Base-by-base conservation (phyloP, 441 rosid species). In the Pelargonium fulgidum region DNA sequence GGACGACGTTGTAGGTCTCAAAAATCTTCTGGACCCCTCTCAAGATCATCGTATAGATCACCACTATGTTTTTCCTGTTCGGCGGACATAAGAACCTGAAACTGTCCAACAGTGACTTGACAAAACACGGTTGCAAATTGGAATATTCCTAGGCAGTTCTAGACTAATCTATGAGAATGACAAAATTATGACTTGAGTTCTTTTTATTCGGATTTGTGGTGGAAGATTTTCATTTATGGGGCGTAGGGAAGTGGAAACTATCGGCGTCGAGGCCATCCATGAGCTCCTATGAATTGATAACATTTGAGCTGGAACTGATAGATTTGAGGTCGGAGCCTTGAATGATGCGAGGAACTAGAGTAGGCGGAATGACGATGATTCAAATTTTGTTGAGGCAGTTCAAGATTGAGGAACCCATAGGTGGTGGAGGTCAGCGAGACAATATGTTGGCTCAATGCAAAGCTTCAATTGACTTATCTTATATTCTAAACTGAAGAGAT, bases 401-500 rank as follows among this genome's bases (percentile, higher is more conserved):
- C 96, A 48, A 90, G 86, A 63, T 85, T 80, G 82, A 92, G 95
- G 72, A 87, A 86, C 70, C 98, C 98, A 33, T 92, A 90, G 14
- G 97, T 89, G 73, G 96, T 83, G 75, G 97, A 92, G 62, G 98
- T 92, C 48, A 92, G 93, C 0, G 88, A 86, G 24, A 92, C 98
- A 24, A 92, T 86, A 86, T 92, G 97, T 79, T 89, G 91, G 58
- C 87, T 82, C 24, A 92, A 76, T 1, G 89, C 90, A 0, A 93
- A 72, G 74, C 83, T 75, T 42, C 92, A 90, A 83, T 68, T 85
- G 90, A 62, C 88, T 47, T 77, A 90, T 87, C 50, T 90, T 92
- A 33, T 92, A 93, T 17, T 92, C 97, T 29, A 72, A 85, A 75
- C 75, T 85, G 0, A 90, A 80, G 75, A 92, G 76, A 75, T 82